Percentiles rank a stretch among this genome's conserved stretches.
phyloP scores from a whole-genome alignment of 2,329 filamentous ascomycete genomes.

The Nemania sp. region DNA sequence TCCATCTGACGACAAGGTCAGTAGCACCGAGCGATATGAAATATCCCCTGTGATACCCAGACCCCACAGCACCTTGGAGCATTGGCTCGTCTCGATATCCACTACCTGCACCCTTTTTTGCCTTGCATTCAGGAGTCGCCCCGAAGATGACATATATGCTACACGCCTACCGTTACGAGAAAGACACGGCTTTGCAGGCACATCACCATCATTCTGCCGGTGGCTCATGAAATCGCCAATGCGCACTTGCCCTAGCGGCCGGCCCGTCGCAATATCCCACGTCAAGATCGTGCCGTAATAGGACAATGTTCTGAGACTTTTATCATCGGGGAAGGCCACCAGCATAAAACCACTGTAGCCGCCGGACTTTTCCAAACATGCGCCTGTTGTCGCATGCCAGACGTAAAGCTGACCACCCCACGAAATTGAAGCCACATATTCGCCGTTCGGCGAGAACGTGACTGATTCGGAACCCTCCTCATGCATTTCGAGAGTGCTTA shows the following conservation, averaged over 20 bases:
- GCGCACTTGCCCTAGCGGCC: neutral
- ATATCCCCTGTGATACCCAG: neutral
- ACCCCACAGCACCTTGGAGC: neutral
- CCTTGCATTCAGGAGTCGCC: neutral
- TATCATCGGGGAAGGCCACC: neutral
- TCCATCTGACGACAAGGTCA: neutral
- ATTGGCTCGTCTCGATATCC: neutral
- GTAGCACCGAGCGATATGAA: too few species aligned
- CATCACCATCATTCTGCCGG: too few species aligned
- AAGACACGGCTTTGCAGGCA: neutral
- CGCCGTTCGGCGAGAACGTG: neutral
- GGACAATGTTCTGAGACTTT: neutral
- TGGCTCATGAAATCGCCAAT: neutral
- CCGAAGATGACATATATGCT: neutral
- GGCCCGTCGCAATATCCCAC: neutral
- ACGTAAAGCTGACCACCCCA: neutral
- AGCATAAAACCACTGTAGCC: neutral
- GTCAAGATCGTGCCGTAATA: neutral
- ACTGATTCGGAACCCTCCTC: neutral
- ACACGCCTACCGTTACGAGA: conserved; percentile 1
- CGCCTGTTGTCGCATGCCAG: neutral
- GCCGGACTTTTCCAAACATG: neutral
- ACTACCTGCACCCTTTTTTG: neutral
- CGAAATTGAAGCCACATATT: neutral
- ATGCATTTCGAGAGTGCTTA: neutral